Conservation (phyloP, 2,329 filamentous ascomycete genomes). For the Ceratocystis albifundus region DNA sequence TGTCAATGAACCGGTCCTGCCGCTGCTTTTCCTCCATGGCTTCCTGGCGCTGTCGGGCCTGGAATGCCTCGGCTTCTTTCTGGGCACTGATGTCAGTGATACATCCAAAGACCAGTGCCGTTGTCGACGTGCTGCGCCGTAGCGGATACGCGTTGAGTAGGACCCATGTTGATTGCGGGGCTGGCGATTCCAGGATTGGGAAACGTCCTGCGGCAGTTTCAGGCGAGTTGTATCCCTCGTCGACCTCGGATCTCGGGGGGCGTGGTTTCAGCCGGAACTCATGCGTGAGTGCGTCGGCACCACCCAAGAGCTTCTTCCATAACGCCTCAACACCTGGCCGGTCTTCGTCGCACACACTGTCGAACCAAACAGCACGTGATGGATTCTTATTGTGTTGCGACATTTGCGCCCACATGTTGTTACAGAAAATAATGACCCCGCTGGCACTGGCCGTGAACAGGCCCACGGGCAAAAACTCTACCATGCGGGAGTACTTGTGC, state of each 20-base stretch:
- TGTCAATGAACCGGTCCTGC: constrained; percentile 61
- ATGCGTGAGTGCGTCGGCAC: constrained; percentile 53
- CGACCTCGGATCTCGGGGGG: no score
- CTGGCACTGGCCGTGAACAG: constrained; percentile 69
- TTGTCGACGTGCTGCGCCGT: constrained; percentile 47
- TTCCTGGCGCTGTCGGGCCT: constrained; percentile 66
- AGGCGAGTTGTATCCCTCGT: no score
- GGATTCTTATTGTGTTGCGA: constrained; percentile 46
- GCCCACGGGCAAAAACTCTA: constrained; percentile 70
- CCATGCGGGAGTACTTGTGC: constrained; percentile 71
- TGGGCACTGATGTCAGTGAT: constrained; percentile 79
- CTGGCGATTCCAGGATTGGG: no score
- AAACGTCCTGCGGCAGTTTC: no score
- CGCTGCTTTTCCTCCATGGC: constrained; percentile 68
- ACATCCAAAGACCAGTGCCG: constrained; percentile 67
- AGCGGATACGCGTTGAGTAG: constrained; percentile 67
- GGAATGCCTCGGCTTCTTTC: constrained; percentile 72
- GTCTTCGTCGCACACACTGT: constrained; percentile 58
- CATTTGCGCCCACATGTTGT: constrained; percentile 67
- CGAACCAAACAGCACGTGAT: constrained; percentile 53
- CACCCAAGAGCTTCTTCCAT: constrained; percentile 51
- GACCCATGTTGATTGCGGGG: constrained; percentile 42
- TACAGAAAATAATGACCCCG: constrained; percentile 66
- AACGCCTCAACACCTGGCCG: constrained; percentile 44
- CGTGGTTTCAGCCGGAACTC: constrained; percentile 63